A percentile compares a stretch with the other conserved stretches of the same genome.
Conservation (phyloP, 805 yeast genomes). For the Saccharomycopsis babjevae region DNA sequence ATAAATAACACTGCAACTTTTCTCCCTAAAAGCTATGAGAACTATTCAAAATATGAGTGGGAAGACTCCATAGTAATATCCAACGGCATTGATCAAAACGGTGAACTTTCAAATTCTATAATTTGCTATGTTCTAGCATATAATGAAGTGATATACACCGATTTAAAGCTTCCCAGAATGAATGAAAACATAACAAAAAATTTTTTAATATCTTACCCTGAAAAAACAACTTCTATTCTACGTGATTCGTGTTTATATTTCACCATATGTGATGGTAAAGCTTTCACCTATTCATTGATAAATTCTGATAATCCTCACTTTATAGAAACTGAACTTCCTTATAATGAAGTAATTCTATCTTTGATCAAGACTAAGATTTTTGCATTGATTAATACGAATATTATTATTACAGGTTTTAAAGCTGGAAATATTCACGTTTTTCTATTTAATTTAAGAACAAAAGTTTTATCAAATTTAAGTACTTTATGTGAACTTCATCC, state of each 20-base stretch:
- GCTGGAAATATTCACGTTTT: slow-evolving; percentile 27
- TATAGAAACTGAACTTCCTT: background rate
- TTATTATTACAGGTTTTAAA: slow-evolving; percentile 23
- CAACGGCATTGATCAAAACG: background rate
- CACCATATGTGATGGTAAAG: background rate
- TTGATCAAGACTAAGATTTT: background rate
- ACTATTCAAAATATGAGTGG: background rate
- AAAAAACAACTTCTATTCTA: background rate
- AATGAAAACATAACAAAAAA: background rate
- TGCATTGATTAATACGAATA: slow-evolving; percentile 3
- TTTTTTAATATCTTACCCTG: slow-evolving; percentile 5
- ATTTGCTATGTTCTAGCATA: background rate
- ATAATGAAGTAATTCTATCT: background rate
- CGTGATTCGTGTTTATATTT: slow-evolving; percentile 4
- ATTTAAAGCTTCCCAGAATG: background rate
- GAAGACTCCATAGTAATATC: slow-evolving; percentile 6
- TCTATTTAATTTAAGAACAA: slow-evolving; percentile 44
- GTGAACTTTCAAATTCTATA: background rate
- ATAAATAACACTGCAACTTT: slow-evolving; percentile 7
- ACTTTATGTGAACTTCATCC: slow-evolving; percentile 42
- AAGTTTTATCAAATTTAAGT: slow-evolving; percentile 56
- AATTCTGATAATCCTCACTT: background rate
- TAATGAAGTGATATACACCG: background rate
- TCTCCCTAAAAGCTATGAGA: background rate
- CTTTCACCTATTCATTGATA: background rate